Evolutionary conservation across 345 rosid species (phyloP), one percentile per base, ranked within the genome.

Genomic region (Syzygium aromaticum): DNA sequence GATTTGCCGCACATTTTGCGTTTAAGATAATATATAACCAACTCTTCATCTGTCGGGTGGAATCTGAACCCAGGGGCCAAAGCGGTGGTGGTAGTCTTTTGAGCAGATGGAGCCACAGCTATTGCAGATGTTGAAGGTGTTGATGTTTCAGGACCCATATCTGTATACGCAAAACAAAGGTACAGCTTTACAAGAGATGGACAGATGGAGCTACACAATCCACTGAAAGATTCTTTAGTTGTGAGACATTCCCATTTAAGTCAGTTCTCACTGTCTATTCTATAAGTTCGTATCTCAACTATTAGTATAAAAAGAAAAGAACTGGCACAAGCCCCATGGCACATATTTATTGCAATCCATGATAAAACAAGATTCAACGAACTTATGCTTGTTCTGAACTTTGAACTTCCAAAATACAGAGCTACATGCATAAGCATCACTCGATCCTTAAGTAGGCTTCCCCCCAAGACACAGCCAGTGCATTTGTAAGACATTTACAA

Each of bases 51-150:
- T 6, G 98, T 96, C 2, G 99, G 99, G 77, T 97, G 99, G 88
- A 97, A 97, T 91, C 99, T 93, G 61, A 96, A 96, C 23, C 99
- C 99, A 40, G 99, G 99, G 54, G 97, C 99, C 90, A 96, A 92
- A 19, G 98, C 92, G 22, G 98, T 91, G 51, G 86, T 28, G 57
- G 83, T 51, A 33, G 86, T 63, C 77, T 57, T 51, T 16, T 77
- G 78, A 73, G 86, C 82, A 51, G 88, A 84, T 43, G 77, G 85
- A 54, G 88, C 73, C 38, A 84, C 84, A 63, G 86, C 16, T 27
- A 51, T 43, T 40, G 64, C 63, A 52, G 84, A 38, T 23, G 89
- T 25, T 3, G 89, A 54, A n/a, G 64, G 84, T 51, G 84, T 54
- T 52, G 84, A 49, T 14, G 89, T 85, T 33, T 84, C 89, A 51